A percentile compares a stretch with the other conserved stretches of the same genome.
These are phyloP conservation scores for Stentor roeselii DNA, from an alignment of 73 alveolate genomes.

Conservation along the genomic window DNA sequence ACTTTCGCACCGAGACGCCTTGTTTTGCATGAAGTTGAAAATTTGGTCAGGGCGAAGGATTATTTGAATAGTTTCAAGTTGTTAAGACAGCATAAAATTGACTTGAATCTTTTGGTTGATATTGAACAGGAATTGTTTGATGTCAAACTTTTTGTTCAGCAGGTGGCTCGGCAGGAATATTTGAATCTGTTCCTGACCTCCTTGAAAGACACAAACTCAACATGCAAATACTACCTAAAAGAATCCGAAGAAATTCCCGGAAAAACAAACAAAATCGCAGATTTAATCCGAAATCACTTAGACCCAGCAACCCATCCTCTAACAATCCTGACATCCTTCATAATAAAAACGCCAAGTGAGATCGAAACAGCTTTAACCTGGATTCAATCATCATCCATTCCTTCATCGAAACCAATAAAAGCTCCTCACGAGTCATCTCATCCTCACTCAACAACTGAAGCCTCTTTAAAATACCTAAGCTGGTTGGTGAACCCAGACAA, in stretches of 20 bases:
- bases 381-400: slow-evolving; percentile 55
- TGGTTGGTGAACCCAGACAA: slow-evolving; percentile 97
- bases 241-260: slow-evolving; percentile 33
- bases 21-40: slow-evolving; percentile 68
- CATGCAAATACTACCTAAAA: slow-evolving; percentile 32
- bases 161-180: slow-evolving; percentile 76
- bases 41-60: slow-evolving; percentile 67
- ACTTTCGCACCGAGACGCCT: slow-evolving; percentile 84
- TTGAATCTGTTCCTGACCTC: slow-evolving; percentile 82
- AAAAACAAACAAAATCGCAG: slow-evolving; percentile 57
- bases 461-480: slow-evolving; percentile 92
- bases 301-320: slow-evolving; percentile 51
- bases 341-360: slow-evolving; percentile 71
- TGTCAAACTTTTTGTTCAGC: slow-evolving; percentile 64
- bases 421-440: slow-evolving; percentile 82
- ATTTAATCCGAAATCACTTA: slow-evolving; percentile 28
- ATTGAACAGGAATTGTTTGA: slow-evolving; percentile 82
- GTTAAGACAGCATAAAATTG: slow-evolving; percentile 85
- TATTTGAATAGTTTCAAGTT: slow-evolving; percentile 79
- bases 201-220: slow-evolving; percentile 67
- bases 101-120: slow-evolving; percentile 91
- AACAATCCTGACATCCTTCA: slow-evolving; percentile 69
- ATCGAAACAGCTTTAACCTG: slow-evolving; percentile 62
- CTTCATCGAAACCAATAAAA: slow-evolving; percentile 59
- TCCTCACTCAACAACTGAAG: slow-evolving; percentile 67